Conservation (phyloP, 2,329 filamentous ascomycete genomes). For the Paracoccidioides brasiliensis region DNA sequence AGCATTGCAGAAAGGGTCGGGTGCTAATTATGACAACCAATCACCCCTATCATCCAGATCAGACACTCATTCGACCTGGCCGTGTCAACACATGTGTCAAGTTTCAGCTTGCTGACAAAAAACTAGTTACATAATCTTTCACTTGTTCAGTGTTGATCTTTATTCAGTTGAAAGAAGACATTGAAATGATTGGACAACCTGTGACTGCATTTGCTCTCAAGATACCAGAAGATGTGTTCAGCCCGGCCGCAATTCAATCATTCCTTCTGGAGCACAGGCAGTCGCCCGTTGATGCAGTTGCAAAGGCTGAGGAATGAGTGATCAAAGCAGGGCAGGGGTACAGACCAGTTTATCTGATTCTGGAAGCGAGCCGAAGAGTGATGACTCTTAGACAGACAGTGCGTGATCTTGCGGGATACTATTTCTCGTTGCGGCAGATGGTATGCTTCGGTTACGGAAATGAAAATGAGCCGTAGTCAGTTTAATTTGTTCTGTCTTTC, state of each 20-base stretch:
- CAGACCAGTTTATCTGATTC: no score
- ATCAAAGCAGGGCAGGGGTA: background rate
- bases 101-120: slow-evolving; percentile 33
- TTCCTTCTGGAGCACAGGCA: slow-evolving; percentile 40
- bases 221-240: slow-evolving; percentile 36
- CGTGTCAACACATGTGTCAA: slow-evolving; percentile 57
- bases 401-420: no score
- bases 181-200: slow-evolving; percentile 25
- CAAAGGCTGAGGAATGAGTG: slow-evolving; percentile 32
- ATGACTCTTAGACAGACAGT: no score
- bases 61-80: slow-evolving; percentile 60
- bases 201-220: slow-evolving; percentile 33
- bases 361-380: no score
- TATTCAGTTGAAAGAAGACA: slow-evolving; percentile 8
- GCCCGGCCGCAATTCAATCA: slow-evolving; percentile 41
- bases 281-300: slow-evolving; percentile 33
- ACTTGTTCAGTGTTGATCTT: slow-evolving; percentile 16
- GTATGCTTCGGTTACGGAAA: no score
- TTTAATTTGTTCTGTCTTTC: no score
- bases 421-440: no score
- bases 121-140: slow-evolving; percentile 16
- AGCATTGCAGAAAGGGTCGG: slow-evolving; percentile 63
- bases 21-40: slow-evolving; percentile 78
- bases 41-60: slow-evolving; percentile 53
- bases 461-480: no score